Evolutionary conservation across 2,329 filamentous ascomycete genomes (phyloP).

Genomic region (Zymoseptoria tritici): DNA sequence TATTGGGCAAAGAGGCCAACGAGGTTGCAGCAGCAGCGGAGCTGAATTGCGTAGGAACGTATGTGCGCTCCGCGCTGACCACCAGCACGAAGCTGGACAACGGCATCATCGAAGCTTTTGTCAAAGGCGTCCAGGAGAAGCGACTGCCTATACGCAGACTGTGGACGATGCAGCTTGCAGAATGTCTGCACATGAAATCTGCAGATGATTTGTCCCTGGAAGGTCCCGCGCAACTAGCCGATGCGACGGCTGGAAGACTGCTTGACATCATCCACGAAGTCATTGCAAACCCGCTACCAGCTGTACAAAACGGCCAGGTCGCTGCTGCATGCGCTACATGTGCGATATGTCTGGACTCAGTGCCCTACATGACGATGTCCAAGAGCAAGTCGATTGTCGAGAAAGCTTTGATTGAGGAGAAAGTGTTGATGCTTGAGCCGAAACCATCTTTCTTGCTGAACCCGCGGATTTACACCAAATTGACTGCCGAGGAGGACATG

Average conservation of each 20-base stretch:
- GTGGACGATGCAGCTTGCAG: slow-evolving; percentile 71
- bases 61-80: slow-evolving; percentile 56
- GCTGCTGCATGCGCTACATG: slow-evolving; percentile 69
- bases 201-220: slow-evolving; percentile 43
- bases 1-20: slow-evolving; percentile 79
- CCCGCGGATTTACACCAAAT: slow-evolving; percentile 73
- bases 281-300: slow-evolving; percentile 65
- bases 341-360: slow-evolving; percentile 51
- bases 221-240: slow-evolving; percentile 41
- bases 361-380: slow-evolving; percentile 45
- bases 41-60: slow-evolving; percentile 61
- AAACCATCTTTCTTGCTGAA: slow-evolving; percentile 86
- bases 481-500: slow-evolving; percentile 66
- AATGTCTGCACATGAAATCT: slow-evolving; percentile 57
- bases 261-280: slow-evolving; percentile 71
- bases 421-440: slow-evolving; percentile 61
- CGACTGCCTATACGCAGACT: slow-evolving; percentile 66
- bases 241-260: slow-evolving; percentile 48
- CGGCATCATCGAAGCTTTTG: slow-evolving; percentile 59
- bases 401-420: slow-evolving; percentile 55
- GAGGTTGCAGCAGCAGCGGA: slow-evolving; percentile 74
- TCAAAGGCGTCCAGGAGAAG: slow-evolving; percentile 82
- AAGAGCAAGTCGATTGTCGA: slow-evolving; percentile 53
- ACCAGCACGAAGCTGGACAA: slow-evolving; percentile 57
- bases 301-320: slow-evolving; percentile 76